Conservation (phyloP, 2,329 filamentous ascomycete genomes). For the Grosmannia huntii region DNA sequence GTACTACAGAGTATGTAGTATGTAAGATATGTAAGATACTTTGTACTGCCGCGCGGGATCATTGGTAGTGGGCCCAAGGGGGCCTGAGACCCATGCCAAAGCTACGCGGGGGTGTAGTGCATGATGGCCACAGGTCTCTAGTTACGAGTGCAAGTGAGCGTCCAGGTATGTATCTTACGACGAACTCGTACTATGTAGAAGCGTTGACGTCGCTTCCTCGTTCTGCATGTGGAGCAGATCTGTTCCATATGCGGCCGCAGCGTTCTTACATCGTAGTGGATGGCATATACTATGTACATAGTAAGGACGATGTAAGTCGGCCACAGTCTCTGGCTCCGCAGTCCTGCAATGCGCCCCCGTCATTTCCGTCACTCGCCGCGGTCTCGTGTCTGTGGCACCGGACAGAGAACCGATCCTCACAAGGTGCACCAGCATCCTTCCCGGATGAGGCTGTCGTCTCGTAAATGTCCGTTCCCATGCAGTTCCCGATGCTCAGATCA, state of each 20-base stretch:
- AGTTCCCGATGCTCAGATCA: background rate
- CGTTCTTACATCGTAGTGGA: background rate
- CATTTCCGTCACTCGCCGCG: background rate
- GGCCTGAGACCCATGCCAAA: background rate
- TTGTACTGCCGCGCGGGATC: conserved; percentile 1
- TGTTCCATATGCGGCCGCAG: background rate
- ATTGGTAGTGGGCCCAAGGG: background rate
- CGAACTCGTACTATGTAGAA: too few relatives aligned
- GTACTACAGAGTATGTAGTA: too few relatives aligned
- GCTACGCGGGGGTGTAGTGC: background rate
- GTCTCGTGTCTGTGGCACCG: background rate
- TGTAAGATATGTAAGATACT: too few relatives aligned
- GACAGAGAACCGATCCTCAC: background rate
- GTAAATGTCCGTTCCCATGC: background rate
- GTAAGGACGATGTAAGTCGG: background rate
- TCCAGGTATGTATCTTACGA: too few relatives aligned
- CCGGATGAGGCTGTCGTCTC: background rate
- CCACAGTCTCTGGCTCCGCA: background rate
- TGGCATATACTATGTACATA: too few relatives aligned
- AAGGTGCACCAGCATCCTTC: background rate
- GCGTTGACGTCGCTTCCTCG: background rate
- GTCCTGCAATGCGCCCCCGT: background rate
- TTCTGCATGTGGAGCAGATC: background rate
- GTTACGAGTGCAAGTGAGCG: too few relatives aligned
- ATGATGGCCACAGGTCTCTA: too few relatives aligned